A percentile compares a stretch with the other conserved stretches of the same genome.
Evolutionary conservation across 2,329 filamentous ascomycete species (phyloP).

Genomic region (Penicillium glabrum): DNA sequence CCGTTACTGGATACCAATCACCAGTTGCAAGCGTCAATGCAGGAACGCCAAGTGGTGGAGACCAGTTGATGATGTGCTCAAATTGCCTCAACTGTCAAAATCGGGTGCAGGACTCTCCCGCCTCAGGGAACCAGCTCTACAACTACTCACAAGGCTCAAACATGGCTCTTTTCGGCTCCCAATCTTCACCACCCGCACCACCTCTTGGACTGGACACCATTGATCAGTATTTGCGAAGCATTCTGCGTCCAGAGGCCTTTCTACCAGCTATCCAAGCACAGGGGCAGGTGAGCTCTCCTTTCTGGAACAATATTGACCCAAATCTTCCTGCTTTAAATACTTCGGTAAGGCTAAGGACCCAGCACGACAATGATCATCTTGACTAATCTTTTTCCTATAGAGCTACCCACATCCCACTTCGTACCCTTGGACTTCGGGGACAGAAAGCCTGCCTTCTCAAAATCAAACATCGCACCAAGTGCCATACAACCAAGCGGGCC

Average conservation of each 20-base stretch:
- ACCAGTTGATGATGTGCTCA: background rate
- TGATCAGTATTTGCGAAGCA: slow-evolving; percentile 9
- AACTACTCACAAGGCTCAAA: background rate
- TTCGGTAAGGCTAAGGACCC: background rate
- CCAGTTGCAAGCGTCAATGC: background rate
- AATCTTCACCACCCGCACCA: background rate
- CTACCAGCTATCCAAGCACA: background rate
- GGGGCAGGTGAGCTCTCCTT: background rate
- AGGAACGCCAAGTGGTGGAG: background rate
- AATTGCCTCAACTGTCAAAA: slow-evolving; percentile 4
- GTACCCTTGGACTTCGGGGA: background rate
- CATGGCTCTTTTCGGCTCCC: background rate
- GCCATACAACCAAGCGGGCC: background rate
- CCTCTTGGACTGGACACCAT: background rate
- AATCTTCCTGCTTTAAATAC: slow-evolving; percentile 1
- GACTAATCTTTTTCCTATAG: background rate
- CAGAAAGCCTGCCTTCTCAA: background rate
- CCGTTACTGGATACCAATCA: background rate
- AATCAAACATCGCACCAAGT: background rate
- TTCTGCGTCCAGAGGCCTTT: slow-evolving; percentile 13
- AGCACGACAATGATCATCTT: background rate
- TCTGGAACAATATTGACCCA: slow-evolving; percentile 13
- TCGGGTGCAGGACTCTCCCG: background rate
- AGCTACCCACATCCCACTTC: background rate
- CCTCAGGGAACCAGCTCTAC: background rate